Conservation (phyloP, 2,329 filamentous ascomycete genomes). For the Diatrype stigma region DNA sequence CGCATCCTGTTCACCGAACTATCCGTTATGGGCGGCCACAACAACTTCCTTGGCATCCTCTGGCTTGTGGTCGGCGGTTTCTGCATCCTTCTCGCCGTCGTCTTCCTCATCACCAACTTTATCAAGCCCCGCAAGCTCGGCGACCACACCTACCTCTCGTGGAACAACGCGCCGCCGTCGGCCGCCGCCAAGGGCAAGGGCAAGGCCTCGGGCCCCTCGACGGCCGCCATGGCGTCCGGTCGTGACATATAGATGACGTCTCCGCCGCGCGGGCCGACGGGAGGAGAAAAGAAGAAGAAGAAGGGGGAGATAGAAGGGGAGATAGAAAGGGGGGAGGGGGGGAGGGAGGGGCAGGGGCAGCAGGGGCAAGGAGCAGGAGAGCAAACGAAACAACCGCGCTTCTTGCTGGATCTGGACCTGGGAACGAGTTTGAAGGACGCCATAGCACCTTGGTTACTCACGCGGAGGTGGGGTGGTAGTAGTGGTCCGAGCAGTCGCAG, state of each 20-base stretch:
- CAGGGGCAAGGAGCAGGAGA: too few relatives aligned
- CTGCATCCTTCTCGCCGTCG: conserved; percentile 79
- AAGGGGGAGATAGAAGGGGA: background rate
- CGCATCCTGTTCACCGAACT: conserved; percentile 84
- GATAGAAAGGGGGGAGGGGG: background rate
- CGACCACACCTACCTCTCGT: conserved; percentile 94
- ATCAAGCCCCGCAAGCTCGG: conserved; percentile 96
- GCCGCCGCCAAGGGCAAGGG: conserved; percentile 31
- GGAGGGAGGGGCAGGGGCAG: too few relatives aligned
- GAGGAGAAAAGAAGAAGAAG: conserved; percentile 7
- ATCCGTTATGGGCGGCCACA: conserved; percentile 90
- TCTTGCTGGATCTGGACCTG: too few relatives aligned
- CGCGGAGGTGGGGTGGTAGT: background rate
- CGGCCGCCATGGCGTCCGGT: conserved; percentile 48
- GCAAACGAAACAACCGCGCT: too few relatives aligned
- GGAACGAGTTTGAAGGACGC: background rate
- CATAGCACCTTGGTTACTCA: background rate
- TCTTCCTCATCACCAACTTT: conserved; percentile 88
- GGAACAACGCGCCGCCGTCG: conserved; percentile 64
- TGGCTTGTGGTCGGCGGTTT: conserved; percentile 92
- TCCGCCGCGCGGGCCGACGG: conserved; percentile 4
- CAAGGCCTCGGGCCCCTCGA: conserved; percentile 37
- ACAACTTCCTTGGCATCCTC: conserved; percentile 92
- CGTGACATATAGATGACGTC: conserved; percentile 43
- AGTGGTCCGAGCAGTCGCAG: too few relatives aligned